Evolutionary conservation across 768 basidiomycete species (phyloP).

Genomic region (Rhizopogon roseolus): DNA sequence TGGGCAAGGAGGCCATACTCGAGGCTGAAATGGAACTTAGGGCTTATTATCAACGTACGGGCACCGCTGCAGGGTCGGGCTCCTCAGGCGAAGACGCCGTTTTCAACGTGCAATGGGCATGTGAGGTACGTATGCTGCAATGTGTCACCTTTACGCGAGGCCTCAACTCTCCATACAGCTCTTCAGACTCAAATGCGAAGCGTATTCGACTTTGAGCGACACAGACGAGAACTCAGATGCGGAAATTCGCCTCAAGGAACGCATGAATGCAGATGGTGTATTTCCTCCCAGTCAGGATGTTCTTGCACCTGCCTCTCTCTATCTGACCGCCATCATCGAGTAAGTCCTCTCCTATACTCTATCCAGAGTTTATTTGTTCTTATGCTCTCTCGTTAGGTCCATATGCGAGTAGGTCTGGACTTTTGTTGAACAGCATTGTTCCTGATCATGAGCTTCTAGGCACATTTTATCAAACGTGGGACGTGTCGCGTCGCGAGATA

Average conservation of each 20-base stretch:
- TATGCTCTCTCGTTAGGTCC: conserved; percentile 43
- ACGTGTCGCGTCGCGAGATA: conserved; percentile 81
- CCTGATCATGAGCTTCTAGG: conserved; percentile 33
- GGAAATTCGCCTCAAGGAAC: conserved; percentile 58
- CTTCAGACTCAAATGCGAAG: conserved; percentile 81
- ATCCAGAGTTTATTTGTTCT: conserved; percentile 20
- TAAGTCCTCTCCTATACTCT: conserved; percentile 40
- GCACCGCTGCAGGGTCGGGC: conserved; percentile 28
- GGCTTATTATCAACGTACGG: conserved; percentile 80
- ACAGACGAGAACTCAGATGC: conserved; percentile 68
- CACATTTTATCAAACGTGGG: conserved; percentile 83
- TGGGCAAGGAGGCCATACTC: conserved; percentile 88
- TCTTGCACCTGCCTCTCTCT: conserved; percentile 79
- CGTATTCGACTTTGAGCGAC: conserved; percentile 82
- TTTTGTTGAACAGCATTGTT: conserved; percentile 2
- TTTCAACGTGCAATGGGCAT: conserved; percentile 71
- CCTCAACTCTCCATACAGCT: conserved; percentile 39
- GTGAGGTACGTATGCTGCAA: conserved; percentile 47
- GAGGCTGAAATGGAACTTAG: conserved; percentile 92
- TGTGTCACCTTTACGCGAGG: not conserved
- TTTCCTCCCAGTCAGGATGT: conserved; percentile 49
- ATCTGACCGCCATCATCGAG: conserved; percentile 92
- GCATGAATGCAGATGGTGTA: conserved; percentile 48
- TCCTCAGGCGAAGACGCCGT: conserved; percentile 43
- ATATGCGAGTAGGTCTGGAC: conserved; percentile 73